These are phyloP conservation scores for Rubia tinctorum DNA, from an alignment of 305 asterid genomes.

Conservation along the genomic window DNA sequence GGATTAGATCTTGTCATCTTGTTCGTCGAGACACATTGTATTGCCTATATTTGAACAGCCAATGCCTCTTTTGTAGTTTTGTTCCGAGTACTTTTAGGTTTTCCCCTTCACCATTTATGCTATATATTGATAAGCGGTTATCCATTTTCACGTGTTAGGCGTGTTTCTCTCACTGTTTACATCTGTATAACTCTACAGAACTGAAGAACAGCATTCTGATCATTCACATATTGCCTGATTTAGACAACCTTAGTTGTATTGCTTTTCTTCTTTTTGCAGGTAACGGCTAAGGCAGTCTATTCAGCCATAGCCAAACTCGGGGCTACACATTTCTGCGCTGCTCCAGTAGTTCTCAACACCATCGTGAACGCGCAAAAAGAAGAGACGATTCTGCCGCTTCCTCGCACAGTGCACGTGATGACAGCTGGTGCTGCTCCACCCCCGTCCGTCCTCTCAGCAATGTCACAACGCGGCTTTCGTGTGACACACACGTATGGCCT, in stretches of 20 bases:
- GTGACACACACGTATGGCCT: slow-evolving; percentile 95
- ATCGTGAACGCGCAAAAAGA: slow-evolving; percentile 61
- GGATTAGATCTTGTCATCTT: background rate
- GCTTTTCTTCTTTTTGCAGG: slow-evolving; percentile 34
- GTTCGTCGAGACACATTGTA: background rate
- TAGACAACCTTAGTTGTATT: background rate
- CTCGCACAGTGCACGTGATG: slow-evolving; percentile 81
- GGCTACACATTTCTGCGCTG: slow-evolving; percentile 92
- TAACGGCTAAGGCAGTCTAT: slow-evolving; percentile 81
- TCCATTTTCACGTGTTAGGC: too few relatives aligned
- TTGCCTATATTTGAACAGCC: too few relatives aligned
- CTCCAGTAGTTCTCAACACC: slow-evolving; percentile 89
- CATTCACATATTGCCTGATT: background rate
- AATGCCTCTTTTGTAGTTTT: background rate
- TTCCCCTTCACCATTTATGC: background rate
- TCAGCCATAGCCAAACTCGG: slow-evolving; percentile 74
- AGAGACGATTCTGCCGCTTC: slow-evolving; percentile 76
- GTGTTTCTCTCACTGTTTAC: too few relatives aligned
- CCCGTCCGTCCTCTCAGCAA: slow-evolving; percentile 71
- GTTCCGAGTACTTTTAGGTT: background rate
- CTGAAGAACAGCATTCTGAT: background rate
- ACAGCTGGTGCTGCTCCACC: slow-evolving; percentile 99
- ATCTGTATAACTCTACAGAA: too few relatives aligned
- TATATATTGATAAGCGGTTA: background rate
- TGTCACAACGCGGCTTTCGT: slow-evolving; percentile 83